Evolutionary conservation across 2,329 filamentous ascomycete genomes (phyloP), one percentile per base, ranked within the genome.

Genomic region (Epichloe scottii): DNA sequence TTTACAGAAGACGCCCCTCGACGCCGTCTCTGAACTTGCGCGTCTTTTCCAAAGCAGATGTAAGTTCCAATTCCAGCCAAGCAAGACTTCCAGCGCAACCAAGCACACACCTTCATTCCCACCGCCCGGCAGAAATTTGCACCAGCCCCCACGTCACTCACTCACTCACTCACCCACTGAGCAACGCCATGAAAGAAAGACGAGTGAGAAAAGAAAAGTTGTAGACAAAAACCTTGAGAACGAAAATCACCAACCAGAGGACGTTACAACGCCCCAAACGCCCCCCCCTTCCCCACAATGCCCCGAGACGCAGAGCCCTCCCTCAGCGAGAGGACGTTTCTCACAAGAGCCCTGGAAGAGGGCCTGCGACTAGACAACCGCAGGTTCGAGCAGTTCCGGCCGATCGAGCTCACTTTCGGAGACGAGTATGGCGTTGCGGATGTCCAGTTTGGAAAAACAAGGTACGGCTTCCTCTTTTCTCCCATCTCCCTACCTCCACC

Each of bases 231-330:
- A 43, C 11, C 3, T 4, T 7, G 14, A 15, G 7, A 42, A 43
- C 15, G 14, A 37, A 37, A 35, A 17, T 14, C 26, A 1, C 21
- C 15, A 5, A 26, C 12, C 4, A n/a, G 17, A 12, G 19, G 37
- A 21, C 15, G n/a, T 19, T 17, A 10, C 8, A 1, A 38, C 4
- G 38, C 14, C 35, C 8, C 2, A 39, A 37, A 6, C 8, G 7
- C 19, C 11, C 38, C 4, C 21, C 30, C 8, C 19, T 4, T n/a
- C 7, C 6, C 7, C 46, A 75, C 19, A 56, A 97, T 97, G 91
- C 91, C 91, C 64, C 85, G 87, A 69, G 90, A 96, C 84, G 82
- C 84, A 54, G 87, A 94, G 60, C 87, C 91, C 51, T 96, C 91
- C 49, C 78, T 86, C 56, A 89, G 91, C 64, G 91, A 97, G 75